These are phyloP conservation scores for Wallacemonas collosoma DNA, from an alignment of 208 protist genomes.

Conservation along the genomic window DNA sequence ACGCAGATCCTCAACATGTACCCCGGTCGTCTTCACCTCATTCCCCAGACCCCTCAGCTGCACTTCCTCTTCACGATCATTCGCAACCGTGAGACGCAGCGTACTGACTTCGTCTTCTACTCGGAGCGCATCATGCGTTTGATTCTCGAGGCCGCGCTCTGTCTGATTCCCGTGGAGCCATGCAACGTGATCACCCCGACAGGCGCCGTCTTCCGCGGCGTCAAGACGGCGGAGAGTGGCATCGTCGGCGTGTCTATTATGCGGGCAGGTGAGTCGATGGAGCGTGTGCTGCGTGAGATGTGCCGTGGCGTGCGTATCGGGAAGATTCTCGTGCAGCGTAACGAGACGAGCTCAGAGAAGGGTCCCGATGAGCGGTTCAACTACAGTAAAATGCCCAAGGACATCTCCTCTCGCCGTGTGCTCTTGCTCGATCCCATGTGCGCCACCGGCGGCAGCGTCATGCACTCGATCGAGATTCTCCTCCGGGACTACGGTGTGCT, in stretches of 20 bases:
- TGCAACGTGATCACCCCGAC: slow-evolving; percentile 93
- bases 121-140: slow-evolving; percentile 95
- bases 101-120: slow-evolving; percentile 97
- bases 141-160: slow-evolving; percentile 92
- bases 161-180: slow-evolving; percentile 85
- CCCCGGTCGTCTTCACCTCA: slow-evolving; percentile 60
- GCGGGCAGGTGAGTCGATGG: slow-evolving; percentile 97
- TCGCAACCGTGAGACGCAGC: slow-evolving; percentile 84
- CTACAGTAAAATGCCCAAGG: slow-evolving; percentile 96
- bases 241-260: slow-evolving; percentile 98
- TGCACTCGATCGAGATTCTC: slow-evolving; percentile 81
- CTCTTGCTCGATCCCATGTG: slow-evolving; percentile 98
- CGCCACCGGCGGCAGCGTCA: slow-evolving; percentile 91
- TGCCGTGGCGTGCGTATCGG: slow-evolving; percentile 96
- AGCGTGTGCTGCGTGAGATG: slow-evolving; percentile 92
- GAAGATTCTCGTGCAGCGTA: slow-evolving; percentile 98
- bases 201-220: slow-evolving; percentile 71
- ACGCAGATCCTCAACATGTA: slow-evolving; percentile 69
- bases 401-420: slow-evolving; percentile 90
- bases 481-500: slow-evolving; percentile 77
- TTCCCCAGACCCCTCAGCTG: slow-evolving; percentile 90
- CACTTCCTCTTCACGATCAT: slow-evolving; percentile 96
- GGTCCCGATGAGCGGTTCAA: slow-evolving; percentile 88
- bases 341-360: slow-evolving; percentile 91
- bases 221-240: slow-evolving; percentile 67